Percentiles rank a stretch among this genome's conserved stretches.
phyloP scores from a whole-genome alignment of 129 eudicot genomes.

The Helianthus annuus region HanXRQr2.0-SUNRISE NC_035435.2:82832504-82833003 shows the following conservation, averaged over 20 bases:
- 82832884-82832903: constrained; percentile 92
- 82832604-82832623: not conserved
- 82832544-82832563: not conserved
- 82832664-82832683: not conserved
- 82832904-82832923: constrained; percentile 91
- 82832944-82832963: constrained; percentile 97
- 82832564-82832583: not conserved
- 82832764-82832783: constrained; percentile 77
- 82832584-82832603: constrained; percentile 10
- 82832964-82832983: constrained; percentile 88
- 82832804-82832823: constrained; percentile 95
- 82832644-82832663: not conserved
- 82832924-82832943: constrained; percentile 98
- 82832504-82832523: no score
- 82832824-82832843: constrained; percentile 95
- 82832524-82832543: not conserved
- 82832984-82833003: constrained; percentile 88
- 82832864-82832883: constrained; percentile 94
- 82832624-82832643: constrained; percentile 16
- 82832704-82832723: not conserved
- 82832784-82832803: constrained; percentile 79
- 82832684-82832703: not conserved
- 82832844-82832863: constrained; percentile 94
- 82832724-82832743: constrained; percentile 82
- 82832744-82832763: constrained; percentile 87